Base-by-base conservation (phyloP, 2,329 filamentous ascomycete species). In the Teratosphaeria destructans region DNA sequence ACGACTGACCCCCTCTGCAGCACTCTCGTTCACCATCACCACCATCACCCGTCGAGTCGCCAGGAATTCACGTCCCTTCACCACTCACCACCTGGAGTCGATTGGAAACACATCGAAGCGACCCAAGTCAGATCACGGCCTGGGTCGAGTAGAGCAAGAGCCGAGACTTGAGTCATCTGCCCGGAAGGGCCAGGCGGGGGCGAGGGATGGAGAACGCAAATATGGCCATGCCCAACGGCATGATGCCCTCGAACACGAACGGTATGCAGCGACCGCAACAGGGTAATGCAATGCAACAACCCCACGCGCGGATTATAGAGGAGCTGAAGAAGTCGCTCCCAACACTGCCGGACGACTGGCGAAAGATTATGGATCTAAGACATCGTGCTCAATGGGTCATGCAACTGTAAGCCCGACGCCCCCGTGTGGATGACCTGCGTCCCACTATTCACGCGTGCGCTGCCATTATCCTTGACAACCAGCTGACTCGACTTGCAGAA, bases 331-430 rank as follows among this genome's bases (percentile, higher is more conserved):
- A 59, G 23, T 63, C 57, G 16, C 43, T 62, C 54, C 35, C 59
- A 61, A 37, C 61, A 69, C 35, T 60, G 63, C 37, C 59, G 59
- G 11, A 49, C 19, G 65, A 63, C n/a, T 74, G 72, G 72, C 71
- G 73, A 63, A 62, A 63, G 16, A 70, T 68, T 8, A 62, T 72
- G 56, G 66, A 71, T 37, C 43, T 66, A 11, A 61, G 65, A 34
- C 65, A 68, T 26, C 68, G 72, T 49, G 66, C 68, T 10, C 39
- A 49, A 23, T 61, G 60, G 37, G 65, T 71, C 43, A 67, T 74
- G 63, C 70, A 72, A 57, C 60, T 73, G 70, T 73, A 59, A 63
- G 71, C 68, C 23, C 11, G 7, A 23, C 32, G 26, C 49, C 32
- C 4, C 29, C 29, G 29, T 32, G 29, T 32, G 29, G 7, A 32